These are phyloP conservation scores for Teunomyces pallodes DNA, from an alignment of 805 yeast species.

Conservation along the genomic window DNA sequence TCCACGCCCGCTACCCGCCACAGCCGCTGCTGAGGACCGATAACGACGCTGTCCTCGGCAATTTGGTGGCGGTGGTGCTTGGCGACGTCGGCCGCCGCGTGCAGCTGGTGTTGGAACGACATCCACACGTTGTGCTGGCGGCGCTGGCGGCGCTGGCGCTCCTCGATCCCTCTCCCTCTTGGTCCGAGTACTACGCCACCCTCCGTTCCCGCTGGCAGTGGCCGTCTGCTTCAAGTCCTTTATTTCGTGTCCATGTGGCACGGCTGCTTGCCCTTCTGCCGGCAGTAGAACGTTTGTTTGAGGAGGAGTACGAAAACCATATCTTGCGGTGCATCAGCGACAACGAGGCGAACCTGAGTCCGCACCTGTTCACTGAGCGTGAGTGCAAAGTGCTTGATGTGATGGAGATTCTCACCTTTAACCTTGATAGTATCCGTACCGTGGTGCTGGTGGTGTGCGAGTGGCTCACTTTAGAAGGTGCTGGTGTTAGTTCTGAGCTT, in stretches of 20 bases:
- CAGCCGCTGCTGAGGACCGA: neutral
- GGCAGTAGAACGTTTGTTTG: neutral
- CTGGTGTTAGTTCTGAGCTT: neutral
- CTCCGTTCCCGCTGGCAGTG: neutral
- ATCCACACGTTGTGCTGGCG: neutral
- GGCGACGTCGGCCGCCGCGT: neutral
- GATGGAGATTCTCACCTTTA: slow-evolving; percentile 16
- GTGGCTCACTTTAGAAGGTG: neutral
- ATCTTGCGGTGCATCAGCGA: slow-evolving; percentile 13
- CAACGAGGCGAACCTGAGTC: slow-evolving; percentile 12
- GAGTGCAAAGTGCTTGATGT: slow-evolving; percentile 15
- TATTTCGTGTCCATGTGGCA: neutral
- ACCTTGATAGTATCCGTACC: slow-evolving; percentile 10
- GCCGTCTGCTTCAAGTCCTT: neutral
- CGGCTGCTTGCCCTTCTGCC: neutral
- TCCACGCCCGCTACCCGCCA: neutral
- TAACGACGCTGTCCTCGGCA: neutral
- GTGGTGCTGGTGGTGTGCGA: neutral
- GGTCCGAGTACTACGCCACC: neutral
- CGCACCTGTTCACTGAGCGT: slow-evolving; percentile 13
- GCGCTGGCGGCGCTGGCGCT: neutral
- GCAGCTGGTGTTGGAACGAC: neutral
- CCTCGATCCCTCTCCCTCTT: neutral
- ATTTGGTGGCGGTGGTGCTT: neutral
- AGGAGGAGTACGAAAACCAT: slow-evolving; percentile 12